phyloP scores from a whole-genome alignment of 2,329 filamentous ascomycete species.

The Parasarocladium wereldwijsianum region DNA sequence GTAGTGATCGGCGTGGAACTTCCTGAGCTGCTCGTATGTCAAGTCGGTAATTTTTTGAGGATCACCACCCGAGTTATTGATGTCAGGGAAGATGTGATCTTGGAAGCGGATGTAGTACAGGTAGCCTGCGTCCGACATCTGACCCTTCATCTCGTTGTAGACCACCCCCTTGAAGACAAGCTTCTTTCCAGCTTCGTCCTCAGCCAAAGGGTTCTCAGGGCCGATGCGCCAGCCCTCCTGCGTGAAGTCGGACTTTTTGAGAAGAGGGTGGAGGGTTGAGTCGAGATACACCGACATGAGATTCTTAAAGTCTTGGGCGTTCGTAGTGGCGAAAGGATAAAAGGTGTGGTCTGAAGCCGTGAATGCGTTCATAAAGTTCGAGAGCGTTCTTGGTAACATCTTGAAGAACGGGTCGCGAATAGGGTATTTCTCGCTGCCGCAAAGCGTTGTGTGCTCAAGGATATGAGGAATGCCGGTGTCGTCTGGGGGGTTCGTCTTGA shows the following conservation, averaged over 20 bases:
- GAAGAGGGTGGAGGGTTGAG: slow-evolving; percentile 75
- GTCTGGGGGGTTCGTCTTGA: slow-evolving; percentile 97
- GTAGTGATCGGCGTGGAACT: slow-evolving; percentile 86
- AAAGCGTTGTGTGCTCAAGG: slow-evolving; percentile 91
- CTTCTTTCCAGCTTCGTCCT: slow-evolving; percentile 42
- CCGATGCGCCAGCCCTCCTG: slow-evolving; percentile 97
- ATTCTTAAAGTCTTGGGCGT: slow-evolving; percentile 88
- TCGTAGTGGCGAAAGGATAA: slow-evolving; percentile 96
- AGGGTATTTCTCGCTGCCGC: slow-evolving; percentile 90
- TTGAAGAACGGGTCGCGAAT: slow-evolving; percentile 99
- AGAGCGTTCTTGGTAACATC: slow-evolving; percentile 95
- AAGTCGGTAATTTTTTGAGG: slow-evolving; percentile 92
- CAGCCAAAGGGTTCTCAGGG: slow-evolving; percentile 67
- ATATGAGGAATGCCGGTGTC: slow-evolving; percentile 95
- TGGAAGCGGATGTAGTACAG: slow-evolving; percentile 92
- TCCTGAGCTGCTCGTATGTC: slow-evolving; percentile 76
- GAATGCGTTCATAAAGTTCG: slow-evolving; percentile 99
- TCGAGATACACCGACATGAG: slow-evolving; percentile 94
- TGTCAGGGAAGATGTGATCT: slow-evolving; percentile 81
- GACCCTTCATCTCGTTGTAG: slow-evolving; percentile 99
- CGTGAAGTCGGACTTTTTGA: slow-evolving; percentile 83
- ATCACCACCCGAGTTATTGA: slow-evolving; percentile 95
- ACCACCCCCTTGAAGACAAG: slow-evolving; percentile 95
- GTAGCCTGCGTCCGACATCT: slow-evolving; percentile 95
- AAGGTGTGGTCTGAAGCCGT: slow-evolving; percentile 93